phyloP scores from a whole-genome alignment of 2,329 filamentous ascomycete genomes.

The Monosporascus cannonballus region DNA sequence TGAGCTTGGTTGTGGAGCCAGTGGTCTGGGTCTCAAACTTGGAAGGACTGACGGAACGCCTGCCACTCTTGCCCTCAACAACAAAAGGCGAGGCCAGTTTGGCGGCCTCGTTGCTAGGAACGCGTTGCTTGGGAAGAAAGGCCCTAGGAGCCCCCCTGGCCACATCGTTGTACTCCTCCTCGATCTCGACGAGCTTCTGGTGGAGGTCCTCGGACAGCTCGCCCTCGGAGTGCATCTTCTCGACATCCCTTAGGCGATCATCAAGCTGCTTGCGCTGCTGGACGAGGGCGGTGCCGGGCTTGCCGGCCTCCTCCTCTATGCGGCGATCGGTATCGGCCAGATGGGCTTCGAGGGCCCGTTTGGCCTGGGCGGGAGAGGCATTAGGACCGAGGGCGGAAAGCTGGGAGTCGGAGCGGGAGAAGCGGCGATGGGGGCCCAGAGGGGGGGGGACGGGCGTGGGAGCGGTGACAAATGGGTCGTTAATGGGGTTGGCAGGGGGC shows the following conservation, averaged over 20 bases:
- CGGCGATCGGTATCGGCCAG: conserved; percentile 87
- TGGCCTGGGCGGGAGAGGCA: conserved; percentile 78
- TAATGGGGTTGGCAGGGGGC: too few species aligned
- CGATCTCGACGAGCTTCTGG: conserved; percentile 76
- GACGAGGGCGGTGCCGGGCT: conserved; percentile 74
- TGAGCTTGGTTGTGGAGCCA: conserved; percentile 83
- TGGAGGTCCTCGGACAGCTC: conserved; percentile 80
- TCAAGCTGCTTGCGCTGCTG: conserved; percentile 79
- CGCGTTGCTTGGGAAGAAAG: conserved; percentile 78
- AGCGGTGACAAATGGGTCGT: too few species aligned
- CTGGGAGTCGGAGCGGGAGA: conserved; percentile 76
- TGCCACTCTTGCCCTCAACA: conserved; percentile 44
- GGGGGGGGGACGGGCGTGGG: too few species aligned
- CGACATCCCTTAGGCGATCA: conserved; percentile 78
- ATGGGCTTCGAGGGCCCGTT: conserved; percentile 83
- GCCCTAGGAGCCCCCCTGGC: conserved; percentile 83
- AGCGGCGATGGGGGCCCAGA: conserved; percentile 71
- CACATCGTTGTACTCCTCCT: conserved; percentile 92
- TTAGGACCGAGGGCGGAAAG: conserved; percentile 71
- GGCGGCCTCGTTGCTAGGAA: conserved; percentile 61
- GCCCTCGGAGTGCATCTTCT: conserved; percentile 66
- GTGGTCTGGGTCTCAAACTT: conserved; percentile 81
- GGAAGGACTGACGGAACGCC: conserved; percentile 64
- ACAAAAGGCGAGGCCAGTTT: conserved; percentile 47
- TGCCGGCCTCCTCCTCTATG: conserved; percentile 85